Evolutionary conservation across 768 basidiomycete species (phyloP), one percentile per base, ranked within the genome.

Genomic region (Gautieria morchelliformis): DNA sequence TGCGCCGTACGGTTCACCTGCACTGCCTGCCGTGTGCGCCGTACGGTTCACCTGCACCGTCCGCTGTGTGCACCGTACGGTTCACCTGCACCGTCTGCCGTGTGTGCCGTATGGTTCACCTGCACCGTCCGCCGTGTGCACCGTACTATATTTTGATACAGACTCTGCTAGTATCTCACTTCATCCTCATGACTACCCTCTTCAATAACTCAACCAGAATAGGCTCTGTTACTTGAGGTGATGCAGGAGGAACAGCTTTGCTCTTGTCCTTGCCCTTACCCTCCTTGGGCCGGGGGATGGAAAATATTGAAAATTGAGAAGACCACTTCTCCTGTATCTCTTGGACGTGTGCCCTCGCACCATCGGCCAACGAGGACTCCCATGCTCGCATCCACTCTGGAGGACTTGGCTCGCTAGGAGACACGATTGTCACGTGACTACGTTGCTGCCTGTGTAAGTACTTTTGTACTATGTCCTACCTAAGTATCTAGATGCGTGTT

Each of bases 401-500:
- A 32, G 46, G 37, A 15, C 17, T 17, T 22, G 27, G 32, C 8
- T 19, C 20, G 37, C 33, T 40, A 8, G n/a, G 46, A 57, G n/a
- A 8, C 37, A 19, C 19, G 42, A 35, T 15, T 4, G n/a, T 47
- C 54, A 47, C 30, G 46, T 48, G 56, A 57, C 41, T 40, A 40
- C 40, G 24, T n/a, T 24, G 11, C n/a, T n/a, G n/a, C n/a, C n/a
- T n/a, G n/a, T n/a, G 27, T 27, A 27, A 27, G 5, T 27, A 27
- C 27, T n/a, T n/a, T 27, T 27, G 27, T 27, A 27, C 27, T 27
- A 27, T 27, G 27, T 27, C 27, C 27, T 27, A 27, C 27, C 27
- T 27, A 27, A 27, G 27, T 27, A 27, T 5, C 2, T 27, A 27
- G 27, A 56, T 77, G 52, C 69, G 73, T 51, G 74, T 80, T 41